These are phyloP conservation scores for Corynespora cassiicola DNA, from an alignment of 2,329 filamentous ascomycete species.

Conservation along the genomic window DNA sequence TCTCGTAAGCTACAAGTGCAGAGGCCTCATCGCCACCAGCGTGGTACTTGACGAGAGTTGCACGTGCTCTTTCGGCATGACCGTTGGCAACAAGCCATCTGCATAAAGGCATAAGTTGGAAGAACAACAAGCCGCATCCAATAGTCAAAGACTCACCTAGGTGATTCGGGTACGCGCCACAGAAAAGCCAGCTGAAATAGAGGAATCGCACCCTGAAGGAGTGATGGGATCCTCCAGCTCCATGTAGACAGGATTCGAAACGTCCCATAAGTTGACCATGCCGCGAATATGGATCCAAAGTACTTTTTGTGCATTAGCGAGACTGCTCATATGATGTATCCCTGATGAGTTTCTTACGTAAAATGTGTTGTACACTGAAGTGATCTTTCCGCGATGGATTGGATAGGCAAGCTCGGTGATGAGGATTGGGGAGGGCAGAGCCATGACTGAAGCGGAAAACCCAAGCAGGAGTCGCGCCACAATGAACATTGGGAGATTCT, in stretches of 20 bases:
- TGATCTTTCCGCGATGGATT: conserved; percentile 36
- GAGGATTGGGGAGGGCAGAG: conserved; percentile 31
- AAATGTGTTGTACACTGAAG: conserved; percentile 19
- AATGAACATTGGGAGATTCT: conserved; percentile 14
- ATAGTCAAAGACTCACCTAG: conserved; percentile 61
- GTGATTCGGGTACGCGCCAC: conserved; percentile 60
- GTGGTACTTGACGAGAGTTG: conserved; percentile 62
- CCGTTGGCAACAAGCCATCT: conserved; percentile 64
- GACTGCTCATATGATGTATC: no score
- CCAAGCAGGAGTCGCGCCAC: conserved; percentile 20
- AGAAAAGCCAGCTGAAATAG: conserved; percentile 45
- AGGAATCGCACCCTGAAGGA: conserved; percentile 56
- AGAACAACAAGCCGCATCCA: conserved; percentile 8
- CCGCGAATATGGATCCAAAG: conserved; percentile 51
- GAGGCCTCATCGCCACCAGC: conserved; percentile 47
- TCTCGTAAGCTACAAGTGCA: conserved; percentile 9
- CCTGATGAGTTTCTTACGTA: no score
- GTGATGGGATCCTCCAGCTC: conserved; percentile 56
- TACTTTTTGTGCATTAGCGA: conserved; percentile 39
- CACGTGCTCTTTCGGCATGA: conserved; percentile 59
- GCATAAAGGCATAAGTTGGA: conserved; percentile 48
- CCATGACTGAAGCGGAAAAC: conserved; percentile 21
- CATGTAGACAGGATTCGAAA: conserved; percentile 49
- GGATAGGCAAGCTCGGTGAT: conserved; percentile 40
- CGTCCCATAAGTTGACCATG: conserved; percentile 56